Evolutionary conservation across 1,284 basidiomycete species (phyloP).

Genomic region (Ceraceosorus bombacis): DNA sequence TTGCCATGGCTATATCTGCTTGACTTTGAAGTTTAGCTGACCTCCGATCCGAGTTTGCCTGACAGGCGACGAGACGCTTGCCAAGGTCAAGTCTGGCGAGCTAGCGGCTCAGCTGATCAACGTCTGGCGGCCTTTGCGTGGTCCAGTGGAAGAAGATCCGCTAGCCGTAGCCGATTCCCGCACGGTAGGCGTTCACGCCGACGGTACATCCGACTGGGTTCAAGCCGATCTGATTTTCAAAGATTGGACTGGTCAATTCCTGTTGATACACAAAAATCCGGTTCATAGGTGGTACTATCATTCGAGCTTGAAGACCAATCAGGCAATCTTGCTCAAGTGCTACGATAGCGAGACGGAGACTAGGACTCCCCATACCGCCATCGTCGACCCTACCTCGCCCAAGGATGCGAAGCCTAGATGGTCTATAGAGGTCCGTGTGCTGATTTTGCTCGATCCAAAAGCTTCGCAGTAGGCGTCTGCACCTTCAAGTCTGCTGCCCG

Average conservation of each 20-base stretch:
- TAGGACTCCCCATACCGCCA: constrained; percentile 37
- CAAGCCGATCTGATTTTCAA: constrained; percentile 25
- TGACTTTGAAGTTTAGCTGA: no score
- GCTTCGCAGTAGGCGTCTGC: no score
- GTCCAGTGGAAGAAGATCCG: constrained; percentile 57
- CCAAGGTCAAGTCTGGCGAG: constrained; percentile 24
- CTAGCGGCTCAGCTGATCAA: constrained; percentile 63
- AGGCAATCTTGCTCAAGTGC: constrained; percentile 64
- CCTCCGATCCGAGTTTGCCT: no score
- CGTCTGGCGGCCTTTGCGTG: constrained; percentile 61
- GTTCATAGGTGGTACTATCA: constrained; percentile 62
- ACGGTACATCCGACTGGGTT: constrained; percentile 28
- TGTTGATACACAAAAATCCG: constrained; percentile 55
- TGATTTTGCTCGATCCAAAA: constrained; percentile 1
- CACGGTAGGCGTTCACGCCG: constrained; percentile 50
- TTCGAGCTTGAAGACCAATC: constrained; percentile 59
- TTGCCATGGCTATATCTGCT: no score
- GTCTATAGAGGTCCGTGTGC: constrained; percentile 31
- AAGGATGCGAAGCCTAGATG: constrained; percentile 27
- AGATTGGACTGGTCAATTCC: constrained; percentile 31
- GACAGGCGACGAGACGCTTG: constrained; percentile 21
- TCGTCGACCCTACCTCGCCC: constrained; percentile 20
- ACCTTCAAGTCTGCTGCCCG: no score
- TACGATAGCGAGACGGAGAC: constrained; percentile 48
- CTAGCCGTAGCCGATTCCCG: constrained; percentile 60